phyloP scores from a whole-genome alignment of 2,329 filamentous ascomycete species.

The Penicillium sp. region DNA sequence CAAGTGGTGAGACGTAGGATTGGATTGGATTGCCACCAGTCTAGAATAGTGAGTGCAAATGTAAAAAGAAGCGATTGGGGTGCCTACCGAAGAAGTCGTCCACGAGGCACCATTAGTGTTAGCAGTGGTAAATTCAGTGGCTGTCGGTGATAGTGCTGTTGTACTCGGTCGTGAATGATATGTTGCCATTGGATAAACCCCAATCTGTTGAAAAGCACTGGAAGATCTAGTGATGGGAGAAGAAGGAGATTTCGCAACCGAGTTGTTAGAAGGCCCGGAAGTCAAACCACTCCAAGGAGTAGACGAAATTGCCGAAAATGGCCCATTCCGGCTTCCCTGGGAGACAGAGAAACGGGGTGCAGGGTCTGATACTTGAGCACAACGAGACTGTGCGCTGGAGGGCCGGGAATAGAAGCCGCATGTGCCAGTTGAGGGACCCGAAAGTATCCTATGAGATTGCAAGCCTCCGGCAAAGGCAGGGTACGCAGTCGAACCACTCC shows the following conservation, averaged over 20 bases:
- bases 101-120: slow-evolving; percentile 28
- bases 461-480: slow-evolving; percentile 22
- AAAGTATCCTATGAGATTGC: slow-evolving; percentile 35
- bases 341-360: slow-evolving; percentile 31
- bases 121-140: slow-evolving; percentile 66
- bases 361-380: slow-evolving; percentile 24
- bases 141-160: slow-evolving; percentile 68
- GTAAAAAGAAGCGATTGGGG: slow-evolving; percentile 3
- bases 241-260: slow-evolving; percentile 28
- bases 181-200: slow-evolving; percentile 34
- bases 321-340: slow-evolving; percentile 32
- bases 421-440: slow-evolving; percentile 31
- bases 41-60: slow-evolving; percentile 7
- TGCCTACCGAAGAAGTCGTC: slow-evolving; percentile 54
- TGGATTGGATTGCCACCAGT: slow-evolving; percentile 55
- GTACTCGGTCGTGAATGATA: slow-evolving; percentile 60
- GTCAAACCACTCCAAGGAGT: slow-evolving; percentile 36
- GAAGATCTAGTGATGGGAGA: slow-evolving; percentile 26
- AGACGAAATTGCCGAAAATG: slow-evolving; percentile 34
- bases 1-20: slow-evolving; percentile 80
- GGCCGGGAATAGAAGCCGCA: slow-evolving; percentile 31
- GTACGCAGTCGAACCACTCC: slow-evolving; percentile 26
- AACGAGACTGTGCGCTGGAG: slow-evolving; percentile 32
- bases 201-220: slow-evolving; percentile 36
- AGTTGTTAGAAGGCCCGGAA: slow-evolving; percentile 23